phyloP scores from a whole-genome alignment of 2,329 filamentous ascomycete genomes.

The Apiospora malaysiana region DNA sequence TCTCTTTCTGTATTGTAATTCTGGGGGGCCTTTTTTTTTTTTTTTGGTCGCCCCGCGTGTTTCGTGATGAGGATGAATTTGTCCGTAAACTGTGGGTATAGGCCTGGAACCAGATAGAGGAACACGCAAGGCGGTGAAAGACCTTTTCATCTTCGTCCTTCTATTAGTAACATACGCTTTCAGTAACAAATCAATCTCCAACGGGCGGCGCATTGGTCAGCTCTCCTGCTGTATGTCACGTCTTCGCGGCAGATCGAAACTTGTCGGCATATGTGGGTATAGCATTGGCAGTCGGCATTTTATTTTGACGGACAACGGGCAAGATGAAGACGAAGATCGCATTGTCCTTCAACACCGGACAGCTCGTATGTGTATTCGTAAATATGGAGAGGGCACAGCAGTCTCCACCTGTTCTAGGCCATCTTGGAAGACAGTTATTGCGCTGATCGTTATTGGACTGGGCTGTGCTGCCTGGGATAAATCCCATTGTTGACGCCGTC shows the following conservation, averaged over 20 bases:
- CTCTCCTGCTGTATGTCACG: too few relatives aligned
- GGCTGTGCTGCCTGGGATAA: conserved; percentile 5
- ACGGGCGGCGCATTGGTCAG: too few relatives aligned
- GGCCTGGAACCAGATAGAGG: not conserved
- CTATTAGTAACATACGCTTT: conserved; percentile 1
- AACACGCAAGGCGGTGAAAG: conserved; percentile 18
- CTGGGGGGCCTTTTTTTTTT: too few relatives aligned
- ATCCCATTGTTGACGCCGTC: not conserved
- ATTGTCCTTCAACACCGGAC: conserved; percentile 2
- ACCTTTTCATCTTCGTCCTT: not conserved
- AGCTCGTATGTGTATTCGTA: not conserved
- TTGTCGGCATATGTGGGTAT: not conserved
- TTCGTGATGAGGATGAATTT: not conserved
- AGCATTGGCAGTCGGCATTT: not conserved
- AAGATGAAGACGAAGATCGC: not conserved
- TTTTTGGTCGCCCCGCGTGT: not conserved
- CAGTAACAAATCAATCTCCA: not conserved
- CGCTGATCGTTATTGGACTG: not conserved
- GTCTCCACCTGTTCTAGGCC: conserved; percentile 7
- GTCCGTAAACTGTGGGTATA: not conserved
- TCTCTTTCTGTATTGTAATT: too few relatives aligned
- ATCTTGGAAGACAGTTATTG: not conserved
- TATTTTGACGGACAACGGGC: not conserved
- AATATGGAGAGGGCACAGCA: not conserved
- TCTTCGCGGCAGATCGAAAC: not conserved